A percentile compares a stretch with the other conserved stretches of the same genome.
These are phyloP conservation scores for Neurospora sp. DNA, from an alignment of 495 filamentous ascomycete genomes.

Conservation along the genomic window DNA sequence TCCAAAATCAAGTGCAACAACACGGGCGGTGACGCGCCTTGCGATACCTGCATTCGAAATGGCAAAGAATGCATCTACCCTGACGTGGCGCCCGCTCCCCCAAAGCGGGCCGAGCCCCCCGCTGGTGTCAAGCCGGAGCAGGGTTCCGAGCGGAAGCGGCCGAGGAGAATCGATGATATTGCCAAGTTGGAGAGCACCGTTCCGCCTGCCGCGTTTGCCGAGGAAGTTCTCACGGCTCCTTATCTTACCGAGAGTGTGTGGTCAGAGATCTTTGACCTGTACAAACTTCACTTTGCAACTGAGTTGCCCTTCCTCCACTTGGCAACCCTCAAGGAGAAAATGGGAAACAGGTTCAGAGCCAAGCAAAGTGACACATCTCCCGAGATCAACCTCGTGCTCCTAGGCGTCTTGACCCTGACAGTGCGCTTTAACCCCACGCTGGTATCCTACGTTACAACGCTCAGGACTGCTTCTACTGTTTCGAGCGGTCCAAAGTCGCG, in stretches of 20 bases:
- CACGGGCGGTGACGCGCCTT: slow-evolving; percentile 51
- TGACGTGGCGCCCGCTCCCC: slow-evolving; percentile 42
- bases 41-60: slow-evolving; percentile 65
- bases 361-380: slow-evolving; percentile 36
- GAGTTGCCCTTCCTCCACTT: slow-evolving; percentile 77
- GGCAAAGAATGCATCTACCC: slow-evolving; percentile 73
- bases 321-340: slow-evolving; percentile 57
- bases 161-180: slow-evolving; percentile 42
- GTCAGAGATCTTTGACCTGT: slow-evolving; percentile 67
- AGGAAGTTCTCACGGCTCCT: slow-evolving; percentile 40
- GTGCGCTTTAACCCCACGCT: slow-evolving; percentile 66
- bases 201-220: slow-evolving; percentile 22
- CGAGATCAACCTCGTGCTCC: slow-evolving; percentile 52
- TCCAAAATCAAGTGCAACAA: slow-evolving; percentile 83
- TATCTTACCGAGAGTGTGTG: slow-evolving; percentile 60
- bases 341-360: slow-evolving; percentile 29
- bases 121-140: slow-evolving; percentile 44
- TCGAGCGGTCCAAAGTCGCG: slow-evolving; percentile 27
- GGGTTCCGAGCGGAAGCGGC: slow-evolving; percentile 52
- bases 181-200: slow-evolving; percentile 29
- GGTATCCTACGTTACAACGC: slow-evolving; percentile 48
- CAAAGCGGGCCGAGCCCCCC: slow-evolving; percentile 47
- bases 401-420: slow-evolving; percentile 71
- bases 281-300: slow-evolving; percentile 71
- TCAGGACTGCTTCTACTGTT: slow-evolving; percentile 16